Evolutionary conservation across 176 grass and related monocot species (phyloP).

Genomic region (Triticum dicoccoides): DNA sequence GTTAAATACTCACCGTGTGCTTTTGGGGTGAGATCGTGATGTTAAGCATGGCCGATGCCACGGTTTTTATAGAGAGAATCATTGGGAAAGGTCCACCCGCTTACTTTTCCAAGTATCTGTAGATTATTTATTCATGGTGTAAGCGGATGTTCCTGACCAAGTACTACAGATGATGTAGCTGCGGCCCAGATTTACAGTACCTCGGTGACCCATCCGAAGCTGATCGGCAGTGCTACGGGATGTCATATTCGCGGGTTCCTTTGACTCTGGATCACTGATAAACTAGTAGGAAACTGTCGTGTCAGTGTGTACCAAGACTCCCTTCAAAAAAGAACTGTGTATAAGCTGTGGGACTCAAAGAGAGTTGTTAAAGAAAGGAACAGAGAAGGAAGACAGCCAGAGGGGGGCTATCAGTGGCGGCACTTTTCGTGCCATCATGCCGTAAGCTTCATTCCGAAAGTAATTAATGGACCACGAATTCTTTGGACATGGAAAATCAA

Average conservation of each 20-base stretch:
- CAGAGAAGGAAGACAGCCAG: neutral
- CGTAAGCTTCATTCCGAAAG: neutral
- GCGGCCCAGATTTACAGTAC: neutral
- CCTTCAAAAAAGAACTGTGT: neutral
- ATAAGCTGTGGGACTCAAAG: neutral
- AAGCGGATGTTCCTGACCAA: neutral
- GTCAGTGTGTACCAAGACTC: neutral
- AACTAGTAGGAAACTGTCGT: neutral
- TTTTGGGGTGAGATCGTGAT: neutral
- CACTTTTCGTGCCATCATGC: slow-evolving; percentile 35
- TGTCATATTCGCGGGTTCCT: neutral
- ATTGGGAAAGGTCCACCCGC: slow-evolving; percentile 20
- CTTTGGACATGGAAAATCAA: too few species aligned
- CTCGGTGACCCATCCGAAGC: neutral
- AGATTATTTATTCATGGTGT: neutral
- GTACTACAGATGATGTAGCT: neutral
- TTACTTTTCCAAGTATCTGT: neutral
- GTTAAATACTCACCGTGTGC: too few species aligned
- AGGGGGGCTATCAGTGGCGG: slow-evolving; percentile 4
- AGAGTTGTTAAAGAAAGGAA: neutral
- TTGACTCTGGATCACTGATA: neutral
- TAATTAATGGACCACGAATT: neutral
- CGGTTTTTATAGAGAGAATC: slow-evolving; percentile 29
- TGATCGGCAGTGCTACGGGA: neutral
- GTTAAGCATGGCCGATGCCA: neutral